A percentile compares a stretch with the other conserved stretches of the same genome.
Evolutionary conservation across 805 yeast species (phyloP).

Genomic region (Teunomyces stri): DNA sequence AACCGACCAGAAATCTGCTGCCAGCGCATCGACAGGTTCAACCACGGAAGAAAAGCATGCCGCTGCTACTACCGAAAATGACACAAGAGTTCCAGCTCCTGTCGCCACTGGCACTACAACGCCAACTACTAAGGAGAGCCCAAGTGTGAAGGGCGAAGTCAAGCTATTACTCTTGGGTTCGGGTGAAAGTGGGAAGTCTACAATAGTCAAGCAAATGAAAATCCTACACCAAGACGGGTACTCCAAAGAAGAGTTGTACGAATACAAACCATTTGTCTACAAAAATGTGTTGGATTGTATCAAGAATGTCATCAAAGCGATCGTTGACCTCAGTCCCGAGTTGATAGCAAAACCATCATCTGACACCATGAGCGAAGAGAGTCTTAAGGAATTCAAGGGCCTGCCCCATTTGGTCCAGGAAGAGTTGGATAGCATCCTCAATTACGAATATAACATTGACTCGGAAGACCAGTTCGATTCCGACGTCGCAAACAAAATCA

Average conservation of each 20-base stretch:
- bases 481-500: constrained; percentile 47
- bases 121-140: not conserved
- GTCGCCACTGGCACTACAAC: not conserved
- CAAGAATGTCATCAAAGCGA: constrained; percentile 65
- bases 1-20: constrained; percentile 7
- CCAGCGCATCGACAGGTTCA: constrained; percentile 10
- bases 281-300: constrained; percentile 77
- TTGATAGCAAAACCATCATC: constrained; percentile 22
- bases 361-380: constrained; percentile 6
- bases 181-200: constrained; percentile 83
- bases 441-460: constrained; percentile 51
- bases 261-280: constrained; percentile 76
- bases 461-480: constrained; percentile 52
- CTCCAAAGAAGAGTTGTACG: constrained; percentile 64
- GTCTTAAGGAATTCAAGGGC: constrained; percentile 12
- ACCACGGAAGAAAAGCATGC: constrained; percentile 7
- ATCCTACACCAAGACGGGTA: constrained; percentile 73
- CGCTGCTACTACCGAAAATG: not conserved
- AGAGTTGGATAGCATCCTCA: constrained; percentile 45
- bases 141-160: constrained; percentile 37
- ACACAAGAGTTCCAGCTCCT: not conserved
- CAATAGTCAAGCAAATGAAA: constrained; percentile 79
- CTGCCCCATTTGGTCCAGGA: constrained; percentile 9
- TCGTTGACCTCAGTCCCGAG: constrained; percentile 48
- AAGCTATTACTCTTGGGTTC: constrained; percentile 82